Evolutionary conservation across 2,329 filamentous ascomycete genomes (phyloP), one percentile per base, ranked within the genome.

Genomic region (Fusarium metavorans): DNA sequence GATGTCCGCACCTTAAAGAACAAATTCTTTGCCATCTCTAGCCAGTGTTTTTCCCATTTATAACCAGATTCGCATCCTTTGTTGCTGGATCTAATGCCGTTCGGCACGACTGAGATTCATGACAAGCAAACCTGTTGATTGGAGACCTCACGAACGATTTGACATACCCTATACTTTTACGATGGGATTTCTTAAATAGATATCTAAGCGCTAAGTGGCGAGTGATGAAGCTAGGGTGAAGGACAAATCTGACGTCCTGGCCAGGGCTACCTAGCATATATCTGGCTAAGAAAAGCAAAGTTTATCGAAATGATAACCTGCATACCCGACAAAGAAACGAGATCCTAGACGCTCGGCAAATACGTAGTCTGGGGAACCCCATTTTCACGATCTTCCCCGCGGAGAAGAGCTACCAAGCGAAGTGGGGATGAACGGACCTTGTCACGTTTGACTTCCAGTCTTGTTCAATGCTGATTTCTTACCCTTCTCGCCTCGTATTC

Each of bases 311-410:
- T 5, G 4, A 52, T 52, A 52, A 32, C 18, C 6, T 52, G 27
- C 27, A 32, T 54, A 54, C 25, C 6, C 6, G 27, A 32, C 11
- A 14, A 60, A 54, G 27, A 30, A 30, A 54, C 20, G 27, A 32
- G 18, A 54, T 20, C 58, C 39, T 11, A 6, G 58, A 20, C 39
- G 5, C 58, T 43, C 20, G 41, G 59, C n/a, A 62, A 50, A 43
- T 16, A 9, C 16, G 30, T 10, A 50, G 30, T 50, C 39, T 48
- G 59, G 41, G 39, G 43, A 50, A 30, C 56, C 27, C 57, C 57
- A 32, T 60, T 30, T 60, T 32, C 57, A 32, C 57, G 57, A 60
- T 60, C 57, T 43, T 60, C 39, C 57, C 35, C 57, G 25, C 20
- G 57, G 57, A 59, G 25, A 41, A 23, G 57, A 60, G 57, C 57